Base-by-base conservation (phyloP, 2,329 filamentous ascomycete genomes). In the Cercospora sojina region DNA sequence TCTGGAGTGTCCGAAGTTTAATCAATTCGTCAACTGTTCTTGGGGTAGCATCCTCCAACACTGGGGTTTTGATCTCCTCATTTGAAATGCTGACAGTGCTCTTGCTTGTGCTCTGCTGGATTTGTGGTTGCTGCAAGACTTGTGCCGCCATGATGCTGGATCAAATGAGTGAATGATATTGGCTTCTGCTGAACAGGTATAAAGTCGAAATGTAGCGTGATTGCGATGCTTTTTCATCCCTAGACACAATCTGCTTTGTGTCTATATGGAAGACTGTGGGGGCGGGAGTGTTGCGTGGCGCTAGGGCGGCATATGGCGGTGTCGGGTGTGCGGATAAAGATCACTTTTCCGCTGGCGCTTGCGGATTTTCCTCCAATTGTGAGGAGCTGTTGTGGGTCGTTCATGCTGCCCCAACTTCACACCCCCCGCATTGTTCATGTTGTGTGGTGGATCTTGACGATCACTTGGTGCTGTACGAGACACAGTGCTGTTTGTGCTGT, bases 11-110 rank as follows among this genome's bases (percentile, higher is more conserved):
- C 23, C 70, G 66, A 18, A 64, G 64, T 20, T 63, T 61, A 38
- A 72, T 71, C 25, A 72, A 51, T 32, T 72, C 67, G 43, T 72
- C 68, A 18, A 72, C 68, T 7, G 70, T 72, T 10, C 64, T 53
- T 27, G 70, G 69, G 3, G 59, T 49, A 13, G 53, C 56, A 12
- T 20, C 56, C 38, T 70, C 68, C 5, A 67, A 23, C 18, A 66
- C 65, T 27, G 62, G 56, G n/a, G 56, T 20, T 13, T 43, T 64
- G 2, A 35, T 31, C 43, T 66, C 64, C 29, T 64, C 61, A 10
- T 60, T 20, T 3, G 49, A 53, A 8, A 64, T 25, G 25, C 41
- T 57, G 43, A 64, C 43, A 23, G 55, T 6, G 27, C 43, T 41
- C 12, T 31, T 38, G 27, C 23, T 59, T 51, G 55, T 29, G 7